Conservation (phyloP, 176 grass and related monocot species). For the Zoysia japonica region DNA sequence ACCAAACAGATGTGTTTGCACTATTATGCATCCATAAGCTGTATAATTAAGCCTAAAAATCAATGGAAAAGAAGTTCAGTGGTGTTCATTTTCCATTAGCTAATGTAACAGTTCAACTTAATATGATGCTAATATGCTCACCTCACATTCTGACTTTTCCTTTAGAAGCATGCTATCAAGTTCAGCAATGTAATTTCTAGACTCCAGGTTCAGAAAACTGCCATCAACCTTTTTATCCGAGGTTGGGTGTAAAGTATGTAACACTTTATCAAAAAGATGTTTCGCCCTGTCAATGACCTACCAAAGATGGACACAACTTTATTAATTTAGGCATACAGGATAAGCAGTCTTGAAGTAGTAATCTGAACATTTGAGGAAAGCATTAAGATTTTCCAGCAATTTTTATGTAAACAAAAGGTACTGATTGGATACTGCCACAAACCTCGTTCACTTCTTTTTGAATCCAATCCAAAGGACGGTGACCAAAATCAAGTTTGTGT, state of each 20-base stretch:
- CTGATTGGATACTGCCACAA: constrained; percentile 36
- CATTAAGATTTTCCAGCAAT: constrained; percentile 15
- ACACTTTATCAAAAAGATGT: constrained; percentile 73
- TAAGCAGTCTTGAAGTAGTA: constrained; percentile 28
- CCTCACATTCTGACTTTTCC: constrained; percentile 82
- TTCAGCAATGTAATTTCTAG: constrained; percentile 58
- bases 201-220: constrained; percentile 43
- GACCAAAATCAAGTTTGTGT: constrained; percentile 83
- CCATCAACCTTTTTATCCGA: constrained; percentile 51
- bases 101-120: constrained; percentile 18
- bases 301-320: constrained; percentile 39
- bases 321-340: constrained; percentile 18
- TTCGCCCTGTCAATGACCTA: constrained; percentile 71
- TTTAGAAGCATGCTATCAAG: constrained; percentile 71
- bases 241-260: constrained; percentile 43
- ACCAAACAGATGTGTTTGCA: constrained; percentile 5
- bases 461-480: constrained; percentile 84
- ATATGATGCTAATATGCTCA: neutral
- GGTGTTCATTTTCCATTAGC: constrained; percentile 23
- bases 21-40: constrained; percentile 21
- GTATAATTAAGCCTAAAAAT: constrained; percentile 15
- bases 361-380: neutral
- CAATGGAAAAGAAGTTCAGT: neutral
- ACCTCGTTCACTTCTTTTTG: constrained; percentile 86
- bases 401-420: constrained; percentile 43